Evolutionary conservation across 768 basidiomycete genomes (phyloP).

Genomic region (Cyclocybe cylindracea): DNA sequence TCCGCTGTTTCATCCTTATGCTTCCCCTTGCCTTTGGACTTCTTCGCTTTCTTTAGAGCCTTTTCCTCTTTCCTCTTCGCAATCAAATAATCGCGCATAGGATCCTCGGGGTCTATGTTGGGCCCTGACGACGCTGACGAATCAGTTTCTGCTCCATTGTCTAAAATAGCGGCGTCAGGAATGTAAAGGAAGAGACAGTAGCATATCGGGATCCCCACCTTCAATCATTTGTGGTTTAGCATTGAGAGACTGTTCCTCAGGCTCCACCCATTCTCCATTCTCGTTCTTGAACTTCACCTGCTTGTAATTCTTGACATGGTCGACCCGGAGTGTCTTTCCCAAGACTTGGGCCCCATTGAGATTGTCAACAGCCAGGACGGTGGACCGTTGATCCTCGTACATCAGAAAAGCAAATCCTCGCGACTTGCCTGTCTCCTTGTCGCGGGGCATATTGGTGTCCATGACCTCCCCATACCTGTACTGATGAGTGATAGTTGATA

Average conservation of each 20-base stretch:
- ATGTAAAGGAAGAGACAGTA: neutral
- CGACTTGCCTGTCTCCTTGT: slow-evolving; percentile 89
- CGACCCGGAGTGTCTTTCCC: slow-evolving; percentile 85
- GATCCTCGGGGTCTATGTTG: slow-evolving; percentile 92
- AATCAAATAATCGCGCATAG: slow-evolving; percentile 93
- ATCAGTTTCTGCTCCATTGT: slow-evolving; percentile 56
- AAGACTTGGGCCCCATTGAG: slow-evolving; percentile 93
- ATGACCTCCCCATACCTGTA: slow-evolving; percentile 93
- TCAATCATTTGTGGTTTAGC: slow-evolving; percentile 75
- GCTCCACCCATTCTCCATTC: slow-evolving; percentile 85
- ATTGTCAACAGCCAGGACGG: slow-evolving; percentile 96
- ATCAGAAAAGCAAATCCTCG: slow-evolving; percentile 95
- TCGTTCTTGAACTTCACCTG: slow-evolving; percentile 76
- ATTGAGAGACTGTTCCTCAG: slow-evolving; percentile 85
- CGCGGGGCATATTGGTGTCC: slow-evolving; percentile 92
- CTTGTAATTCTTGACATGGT: slow-evolving; percentile 91
- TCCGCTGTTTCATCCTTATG: slow-evolving; percentile 78
- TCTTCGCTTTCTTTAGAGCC: slow-evolving; percentile 68
- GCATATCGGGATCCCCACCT: slow-evolving; percentile 39
- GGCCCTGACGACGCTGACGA: slow-evolving; percentile 65
- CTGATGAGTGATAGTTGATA: neutral
- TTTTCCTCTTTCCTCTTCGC: slow-evolving; percentile 74
- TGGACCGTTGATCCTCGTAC: slow-evolving; percentile 99
- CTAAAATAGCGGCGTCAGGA: slow-evolving; percentile 27
- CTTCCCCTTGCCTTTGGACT: slow-evolving; percentile 67